Evolutionary conservation across 2,329 filamentous ascomycete genomes (phyloP), one percentile per base, ranked within the genome.

Genomic region (Metarhizium brunneum): DNA sequence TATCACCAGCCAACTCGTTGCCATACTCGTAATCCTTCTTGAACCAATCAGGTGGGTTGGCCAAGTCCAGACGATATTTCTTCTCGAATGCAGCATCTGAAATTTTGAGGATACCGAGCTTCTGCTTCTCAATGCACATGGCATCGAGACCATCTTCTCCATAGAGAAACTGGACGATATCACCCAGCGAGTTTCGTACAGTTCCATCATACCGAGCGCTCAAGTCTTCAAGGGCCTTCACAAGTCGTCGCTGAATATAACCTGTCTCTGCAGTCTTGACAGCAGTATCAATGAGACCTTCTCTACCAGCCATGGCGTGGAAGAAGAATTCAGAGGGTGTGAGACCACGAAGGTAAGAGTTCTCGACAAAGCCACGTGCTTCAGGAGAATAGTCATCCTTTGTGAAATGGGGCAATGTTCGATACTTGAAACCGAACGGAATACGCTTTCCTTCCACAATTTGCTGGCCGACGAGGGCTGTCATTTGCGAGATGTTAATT

Each of bases 401-500:
- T 61, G 94, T 96, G 73, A 99, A 99, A 72, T 99, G 94, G 3
- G 94, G 94, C 57, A 99, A 76, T 0, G 94, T 96, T 53, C 94
- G 86, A 70, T 99, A 97, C 71, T 97, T 96, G 84, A 99, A 99
- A 25, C 95, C 94, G 67, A 96, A 99, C 1, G 94, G 94, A 76
- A 99, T 96, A 78, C 94, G 94, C 75, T 96, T 96, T 66, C 94
- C 95, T 75, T 99, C 94, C 8, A 99, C 91, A 61, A 95, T 95
- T 70, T 99, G 95, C 70, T 99, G 94, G 62, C 95, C 94, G 58
- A 99, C 95, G 61, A 97, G 83, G 30, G 94, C 94, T 59, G 92
- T 95, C 94, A 99, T 99, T 73, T 99, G 94, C 16, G 95, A 96
- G 65, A 99, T 97, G 71, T 99, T 99, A 79, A 99, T 97, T 13